Base-by-base conservation (phyloP, 441 rosid genomes). In the Dalechampia spathulata region DNA sequence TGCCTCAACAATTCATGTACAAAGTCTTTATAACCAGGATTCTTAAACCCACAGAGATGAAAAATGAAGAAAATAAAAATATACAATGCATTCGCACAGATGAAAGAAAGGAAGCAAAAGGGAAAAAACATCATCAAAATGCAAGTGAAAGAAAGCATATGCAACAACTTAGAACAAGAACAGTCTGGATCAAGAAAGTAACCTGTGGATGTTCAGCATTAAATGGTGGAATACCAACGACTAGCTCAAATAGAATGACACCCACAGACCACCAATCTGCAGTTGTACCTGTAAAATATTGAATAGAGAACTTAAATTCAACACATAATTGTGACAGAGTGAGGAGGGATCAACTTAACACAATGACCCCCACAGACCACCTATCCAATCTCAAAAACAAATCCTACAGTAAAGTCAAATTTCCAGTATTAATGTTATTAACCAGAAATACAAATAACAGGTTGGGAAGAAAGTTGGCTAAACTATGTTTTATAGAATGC, bases 251-350 rank as follows among this genome's bases (percentile, higher is more conserved):
- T 60, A 90, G 73, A 78, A 94, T 78, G 78, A 94, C 78, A 51
- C 99, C 99, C 61, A 94, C 98, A 50, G 99, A 94, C 99, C 99
- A 94, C 99, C 99, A 94, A 83, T 94, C 99, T 14, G 99, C 99
- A 62, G 92, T 86, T 71, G 88, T 80, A 64, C 90, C 99, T 94
- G 92, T 66, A 37, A 25, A 62, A 63, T 59, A 59, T 47, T 42
- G 41, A 20, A 66, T n/a, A 61, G 40, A 37, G 46, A 6, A 37
- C 44, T 55, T 19, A 55, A 28, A 1, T 37, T 52, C 57, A 16
- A 52, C 20, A 53, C 10, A 62, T 27, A 16, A 58, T 54, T 30
- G 60, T 55, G 49, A 54, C 41, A 43, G 40, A 47, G 39, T 19
- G 48, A 15, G 57, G 43, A 19, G 50, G 47, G 28, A 55, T 13